Evolutionary conservation across 345 rosid species (phyloP), one percentile per base, ranked within the genome.

Genomic region (Murraya paniculata): DNA sequence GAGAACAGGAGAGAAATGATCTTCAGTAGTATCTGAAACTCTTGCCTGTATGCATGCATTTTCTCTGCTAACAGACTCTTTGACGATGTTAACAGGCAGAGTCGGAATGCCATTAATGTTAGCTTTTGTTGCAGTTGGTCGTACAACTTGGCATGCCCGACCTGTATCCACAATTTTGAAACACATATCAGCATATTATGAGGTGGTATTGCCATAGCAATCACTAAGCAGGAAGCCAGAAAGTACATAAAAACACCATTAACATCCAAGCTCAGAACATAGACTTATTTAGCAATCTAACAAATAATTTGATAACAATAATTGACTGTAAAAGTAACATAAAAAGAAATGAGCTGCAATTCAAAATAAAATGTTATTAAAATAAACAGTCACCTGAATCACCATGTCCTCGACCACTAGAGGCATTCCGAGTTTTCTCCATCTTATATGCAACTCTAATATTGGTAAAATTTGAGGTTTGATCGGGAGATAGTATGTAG

Each of bases 401-500:
- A 33, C 31, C 27, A 65, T 65, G 80, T 58, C 24, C 45, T 65
- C 45, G 76, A 50, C 31, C 65, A 45, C 14, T 39, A 48, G 55
- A 39, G 39, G 28, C 57, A 11, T 55, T 50, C 65, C 41, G 28
- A 25, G 50, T 41, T 78, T 78, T 74, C 58, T 10, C 67, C 18
- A 57, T 30, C 65, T 21, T 71, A 68, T 78, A 81, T 22, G 82
- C 83, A 71, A 84, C 86, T 50, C 24, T 78, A 71, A 73, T 80
- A 66, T 31, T 39, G 74, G 75, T 70, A 62, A 25, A 67, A 33
- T 28, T 56, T n/a, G 68, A 62, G 8, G 30, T 58, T 68, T 83
- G 77, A 72, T 65, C 68, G 24, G 84, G 84, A 64, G 86, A 84
- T 60, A 78, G 82, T 74, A 84, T 38, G 74, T 74, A 84, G 78